A percentile compares a stretch with the other conserved stretches of the same genome.
These are phyloP conservation scores for Rhizopogon roseolus DNA, from an alignment of 768 basidiomycete species.

Conservation along the genomic window DNA sequence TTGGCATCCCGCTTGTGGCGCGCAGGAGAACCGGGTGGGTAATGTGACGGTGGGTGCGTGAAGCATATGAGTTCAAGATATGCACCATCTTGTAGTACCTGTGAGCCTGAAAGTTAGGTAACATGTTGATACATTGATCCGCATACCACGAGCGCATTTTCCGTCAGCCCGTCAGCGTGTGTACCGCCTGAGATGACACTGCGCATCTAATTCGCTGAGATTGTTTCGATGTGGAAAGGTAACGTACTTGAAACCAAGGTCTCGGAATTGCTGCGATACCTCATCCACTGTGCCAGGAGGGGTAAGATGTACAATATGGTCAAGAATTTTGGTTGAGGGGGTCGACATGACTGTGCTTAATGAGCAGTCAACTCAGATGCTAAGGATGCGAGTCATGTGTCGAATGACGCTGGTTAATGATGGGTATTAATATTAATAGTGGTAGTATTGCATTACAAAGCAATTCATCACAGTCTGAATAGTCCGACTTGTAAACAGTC, in stretches of 20 bases:
- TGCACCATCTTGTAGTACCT: conserved; percentile 52
- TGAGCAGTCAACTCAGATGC: neutral
- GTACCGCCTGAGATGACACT: conserved; percentile 67
- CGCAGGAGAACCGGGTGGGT: conserved; percentile 46
- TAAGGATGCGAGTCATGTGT: neutral
- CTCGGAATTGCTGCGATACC: conserved; percentile 45
- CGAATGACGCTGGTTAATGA: neutral
- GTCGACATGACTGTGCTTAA: conserved; percentile 12
- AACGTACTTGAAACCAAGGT: conserved; percentile 64
- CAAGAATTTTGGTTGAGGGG: conserved; percentile 42
- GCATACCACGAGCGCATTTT: conserved; percentile 60
- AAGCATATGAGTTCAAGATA: conserved; percentile 74
- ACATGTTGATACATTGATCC: neutral
- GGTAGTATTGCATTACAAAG: neutral
- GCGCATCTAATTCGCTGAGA: neutral
- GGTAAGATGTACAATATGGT: conserved; percentile 72
- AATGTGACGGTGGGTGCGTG: conserved; percentile 47
- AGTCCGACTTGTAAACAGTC: neutral
- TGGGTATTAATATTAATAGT: neutral
- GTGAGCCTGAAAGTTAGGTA: neutral
- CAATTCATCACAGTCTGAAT: too few relatives aligned
- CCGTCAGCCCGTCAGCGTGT: conserved; percentile 59
- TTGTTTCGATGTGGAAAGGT: neutral
- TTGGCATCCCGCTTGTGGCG: conserved; percentile 38
- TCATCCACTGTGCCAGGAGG: conserved; percentile 53